phyloP scores from a whole-genome alignment of 352 stramenopile species.

The Globisporangium orthogonon region DNA sequence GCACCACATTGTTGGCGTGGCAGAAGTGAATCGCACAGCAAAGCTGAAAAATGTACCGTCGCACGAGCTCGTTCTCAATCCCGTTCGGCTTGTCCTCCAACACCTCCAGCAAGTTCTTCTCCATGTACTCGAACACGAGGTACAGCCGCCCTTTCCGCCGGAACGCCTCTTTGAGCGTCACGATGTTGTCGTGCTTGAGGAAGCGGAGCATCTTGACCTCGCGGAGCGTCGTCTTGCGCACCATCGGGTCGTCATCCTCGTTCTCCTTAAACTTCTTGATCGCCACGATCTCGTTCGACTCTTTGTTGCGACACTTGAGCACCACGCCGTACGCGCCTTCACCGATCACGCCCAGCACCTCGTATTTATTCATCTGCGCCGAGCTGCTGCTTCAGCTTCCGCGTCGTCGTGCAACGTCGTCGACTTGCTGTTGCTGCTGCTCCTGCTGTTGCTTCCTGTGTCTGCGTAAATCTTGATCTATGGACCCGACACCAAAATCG shows the following conservation, averaged over 20 bases:
- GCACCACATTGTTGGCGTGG: slow-evolving; percentile 94
- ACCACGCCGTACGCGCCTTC: slow-evolving; percentile 93
- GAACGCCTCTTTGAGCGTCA: slow-evolving; percentile 97
- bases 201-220: slow-evolving; percentile 99
- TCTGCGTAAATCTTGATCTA: too few species aligned
- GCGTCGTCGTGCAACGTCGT: not conserved
- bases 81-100: slow-evolving; percentile 89
- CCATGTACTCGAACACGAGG: slow-evolving; percentile 98
- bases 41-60: slow-evolving; percentile 98
- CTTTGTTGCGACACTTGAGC: slow-evolving; percentile 91
- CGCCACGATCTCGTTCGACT: slow-evolving; percentile 96
- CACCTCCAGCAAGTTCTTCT: slow-evolving; percentile 94
- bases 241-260: slow-evolving; percentile 87
- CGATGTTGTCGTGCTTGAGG: slow-evolving; percentile 98
- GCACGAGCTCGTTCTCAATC: slow-evolving; percentile 90
- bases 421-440: too few species aligned
- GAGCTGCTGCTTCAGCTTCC: slow-evolving; percentile 13
- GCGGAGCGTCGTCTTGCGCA: slow-evolving; percentile 91
- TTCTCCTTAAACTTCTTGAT: slow-evolving; percentile 99
- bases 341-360: slow-evolving; percentile 91
- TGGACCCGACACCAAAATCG: too few species aligned
- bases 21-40: slow-evolving; percentile 96
- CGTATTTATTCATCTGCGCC: slow-evolving; percentile 90
- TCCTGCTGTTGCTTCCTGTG: too few species aligned
- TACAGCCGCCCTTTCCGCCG: slow-evolving; percentile 95